Evolutionary conservation across 129 eudicot genomes (phyloP), one percentile per base, ranked within the genome.

Genomic region (Lactuca sativa): DNA sequence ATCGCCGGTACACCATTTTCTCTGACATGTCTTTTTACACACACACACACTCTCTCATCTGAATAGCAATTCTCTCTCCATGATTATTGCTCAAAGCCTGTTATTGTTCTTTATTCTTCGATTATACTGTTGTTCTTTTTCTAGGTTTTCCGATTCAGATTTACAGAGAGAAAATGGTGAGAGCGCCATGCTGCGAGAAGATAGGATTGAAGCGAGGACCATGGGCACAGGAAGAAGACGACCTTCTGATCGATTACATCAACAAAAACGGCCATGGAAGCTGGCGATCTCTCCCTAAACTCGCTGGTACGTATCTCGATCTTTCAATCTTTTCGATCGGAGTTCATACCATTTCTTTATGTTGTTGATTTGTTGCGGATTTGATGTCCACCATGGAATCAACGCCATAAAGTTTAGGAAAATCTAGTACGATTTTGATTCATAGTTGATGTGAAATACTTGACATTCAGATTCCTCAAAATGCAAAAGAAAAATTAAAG

Each of bases 251-350:
- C 17, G 75, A 87, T 4, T 83, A 64, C 62, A 85, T 91, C 63
- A 77, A 74, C 73, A 72, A 74, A 64, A 72, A 89, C 70, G 97
- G 97, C 49, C 90, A 85, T 77, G 90, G 92, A 10, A 87, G 85
- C 86, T 91, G 97, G 97, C 81, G 97, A 41, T 83, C 97, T 81
- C 90, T 91, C 9, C 97, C 97, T 13, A 87, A 87, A 61, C 89
- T 73, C 60, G 95, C 97, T 66, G 97, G 95, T 91, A 37, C 48
- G 38, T 40, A n/a, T 31, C 30, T 64, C 56, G 30, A n/a, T 56
- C 55, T 44, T 7, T 14, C n/a, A 8, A 11, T 18, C 17, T 14
- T 51, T 4, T 18, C 56, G 58, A 34, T 36, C 16, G 48, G 48
- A 41, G 48, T 0, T 41, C 48, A 8, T 41, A 51, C 17, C 56